phyloP scores from a whole-genome alignment of 179 eudicot species.

The Silene noctiflora region DNA sequence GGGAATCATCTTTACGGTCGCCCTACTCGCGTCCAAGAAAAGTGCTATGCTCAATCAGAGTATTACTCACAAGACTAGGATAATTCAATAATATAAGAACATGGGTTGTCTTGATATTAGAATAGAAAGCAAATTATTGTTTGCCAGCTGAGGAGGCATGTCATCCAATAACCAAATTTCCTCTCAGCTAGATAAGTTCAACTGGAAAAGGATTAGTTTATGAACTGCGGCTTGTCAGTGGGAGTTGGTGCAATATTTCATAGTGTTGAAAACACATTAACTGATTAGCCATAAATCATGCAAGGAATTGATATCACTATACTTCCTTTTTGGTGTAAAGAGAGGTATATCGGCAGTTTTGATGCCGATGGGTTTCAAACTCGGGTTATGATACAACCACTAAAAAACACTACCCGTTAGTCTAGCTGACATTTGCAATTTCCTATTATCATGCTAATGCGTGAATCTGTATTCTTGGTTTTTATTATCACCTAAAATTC shows the following conservation, averaged over 20 bases:
- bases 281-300: background rate
- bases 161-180: conserved; percentile 17
- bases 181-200: background rate
- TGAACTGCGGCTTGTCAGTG: no score
- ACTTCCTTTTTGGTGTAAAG: no score
- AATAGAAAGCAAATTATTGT: conserved; percentile 22
- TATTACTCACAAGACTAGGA: background rate
- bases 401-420: no score
- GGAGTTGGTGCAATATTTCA: background rate
- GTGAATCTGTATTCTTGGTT: background rate
- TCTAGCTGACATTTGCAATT: background rate
- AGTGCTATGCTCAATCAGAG: background rate
- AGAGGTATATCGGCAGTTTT: no score
- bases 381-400: no score
- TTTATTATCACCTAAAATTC: background rate
- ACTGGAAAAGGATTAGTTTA: background rate
- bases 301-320: no score
- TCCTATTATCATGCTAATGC: background rate
- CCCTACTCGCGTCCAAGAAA: background rate
- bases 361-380: no score
- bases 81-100: conserved; percentile 11
- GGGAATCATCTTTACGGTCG: conserved; percentile 27
- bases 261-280: background rate
- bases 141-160: conserved; percentile 22
- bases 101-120: conserved; percentile 17